Conservation (phyloP, 1,139 yeast species). For the Pichia inconspicua region DNA sequence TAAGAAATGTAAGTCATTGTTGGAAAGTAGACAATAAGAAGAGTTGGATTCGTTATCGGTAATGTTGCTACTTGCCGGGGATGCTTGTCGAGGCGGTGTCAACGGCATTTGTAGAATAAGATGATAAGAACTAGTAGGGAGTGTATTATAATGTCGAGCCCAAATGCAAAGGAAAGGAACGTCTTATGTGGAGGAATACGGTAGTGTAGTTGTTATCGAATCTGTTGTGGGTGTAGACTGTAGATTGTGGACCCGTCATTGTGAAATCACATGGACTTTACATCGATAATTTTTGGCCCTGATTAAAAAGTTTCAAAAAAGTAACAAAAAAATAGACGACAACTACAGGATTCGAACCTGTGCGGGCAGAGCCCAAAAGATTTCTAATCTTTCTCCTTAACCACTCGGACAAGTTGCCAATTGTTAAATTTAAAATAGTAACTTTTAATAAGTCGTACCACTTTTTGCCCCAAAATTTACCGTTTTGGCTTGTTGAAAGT, state of each 20-base stretch:
- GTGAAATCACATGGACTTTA: neutral
- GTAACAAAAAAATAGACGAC: constrained; percentile 18
- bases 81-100: neutral
- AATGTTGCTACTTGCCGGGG: constrained; percentile 1
- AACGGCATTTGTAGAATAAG: neutral
- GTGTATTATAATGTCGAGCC: too few relatives aligned
- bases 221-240: too few relatives aligned
- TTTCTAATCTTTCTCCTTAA: constrained; percentile 36
- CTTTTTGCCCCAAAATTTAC: too few relatives aligned
- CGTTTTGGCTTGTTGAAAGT: too few relatives aligned
- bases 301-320: neutral
- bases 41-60: constrained; percentile 11
- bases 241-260: neutral
- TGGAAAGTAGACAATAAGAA: constrained; percentile 25
- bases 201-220: neutral
- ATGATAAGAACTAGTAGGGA: too few relatives aligned
- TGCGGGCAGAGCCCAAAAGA: constrained; percentile 36
- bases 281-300: too few relatives aligned
- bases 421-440: neutral
- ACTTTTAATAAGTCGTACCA: too few relatives aligned
- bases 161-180: too few relatives aligned
- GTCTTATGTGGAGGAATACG: neutral
- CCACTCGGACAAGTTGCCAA: constrained; percentile 32
- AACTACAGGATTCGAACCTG: constrained; percentile 36
- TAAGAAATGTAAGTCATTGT: constrained; percentile 25